These are phyloP conservation scores for Silene uniflora DNA, from an alignment of 148 eudicot species.

Conservation along the genomic window DNA sequence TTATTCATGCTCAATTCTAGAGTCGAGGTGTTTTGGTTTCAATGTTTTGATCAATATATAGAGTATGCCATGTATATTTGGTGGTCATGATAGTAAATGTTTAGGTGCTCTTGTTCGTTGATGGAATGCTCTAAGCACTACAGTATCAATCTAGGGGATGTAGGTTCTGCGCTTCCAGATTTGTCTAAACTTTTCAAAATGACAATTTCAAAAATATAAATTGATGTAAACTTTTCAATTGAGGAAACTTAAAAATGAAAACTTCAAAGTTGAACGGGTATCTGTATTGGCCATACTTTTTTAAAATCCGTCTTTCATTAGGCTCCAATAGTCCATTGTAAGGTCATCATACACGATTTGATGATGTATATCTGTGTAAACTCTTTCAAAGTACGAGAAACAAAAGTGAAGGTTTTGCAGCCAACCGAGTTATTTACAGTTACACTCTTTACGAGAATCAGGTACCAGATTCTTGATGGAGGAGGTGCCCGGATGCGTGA, in stretches of 20 bases:
- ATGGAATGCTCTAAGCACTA: not conserved
- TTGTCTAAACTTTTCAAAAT: not conserved
- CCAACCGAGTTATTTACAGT: not conserved
- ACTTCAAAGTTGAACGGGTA: not conserved
- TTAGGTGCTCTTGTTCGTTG: not conserved
- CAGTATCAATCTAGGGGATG: not conserved
- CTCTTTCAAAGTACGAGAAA: no score
- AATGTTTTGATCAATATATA: not conserved
- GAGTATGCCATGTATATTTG: not conserved
- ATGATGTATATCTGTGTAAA: no score
- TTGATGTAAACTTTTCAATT: not conserved
- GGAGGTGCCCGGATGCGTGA: no score
- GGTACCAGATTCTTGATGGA: not conserved
- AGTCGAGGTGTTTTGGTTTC: not conserved
- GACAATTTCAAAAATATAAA: not conserved
- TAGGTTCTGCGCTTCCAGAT: no score
- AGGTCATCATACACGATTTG: no score
- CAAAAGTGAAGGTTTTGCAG: not conserved
- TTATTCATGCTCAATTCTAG: not conserved
- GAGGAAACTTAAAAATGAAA: not conserved
- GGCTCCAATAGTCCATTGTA: not conserved
- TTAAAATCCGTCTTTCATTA: not conserved
- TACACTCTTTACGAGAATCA: not conserved
- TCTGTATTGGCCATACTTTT: not conserved
- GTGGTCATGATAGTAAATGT: not conserved